These are phyloP conservation scores for Acacia melanoxylon DNA, from an alignment of 306 rosid genomes.

Conservation along the genomic window DNA sequence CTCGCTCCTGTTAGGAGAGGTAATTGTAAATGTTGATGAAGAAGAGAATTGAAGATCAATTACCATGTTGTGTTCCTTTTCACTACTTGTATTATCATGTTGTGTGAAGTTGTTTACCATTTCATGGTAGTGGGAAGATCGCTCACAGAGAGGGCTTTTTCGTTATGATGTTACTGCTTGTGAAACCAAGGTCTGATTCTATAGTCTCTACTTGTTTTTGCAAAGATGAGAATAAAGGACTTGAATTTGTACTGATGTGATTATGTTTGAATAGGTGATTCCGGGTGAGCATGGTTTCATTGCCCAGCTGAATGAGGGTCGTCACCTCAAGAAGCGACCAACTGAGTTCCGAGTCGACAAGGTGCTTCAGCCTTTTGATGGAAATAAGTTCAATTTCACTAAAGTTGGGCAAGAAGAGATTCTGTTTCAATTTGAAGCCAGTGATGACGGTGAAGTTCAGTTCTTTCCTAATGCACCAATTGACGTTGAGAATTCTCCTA, in stretches of 20 bases:
- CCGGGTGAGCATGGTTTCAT: conserved; percentile 83
- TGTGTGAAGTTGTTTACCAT: conserved; percentile 27
- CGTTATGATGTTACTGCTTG: conserved; percentile 98
- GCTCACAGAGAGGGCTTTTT: conserved; percentile 86
- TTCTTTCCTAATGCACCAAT: conserved; percentile 69
- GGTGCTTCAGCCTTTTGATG: conserved; percentile 97
- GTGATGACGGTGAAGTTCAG: conserved; percentile 63
- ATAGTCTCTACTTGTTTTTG: background rate
- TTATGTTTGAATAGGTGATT: conserved; percentile 59
- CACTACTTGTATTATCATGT: conserved; percentile 1
- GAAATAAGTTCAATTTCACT: conserved; percentile 89
- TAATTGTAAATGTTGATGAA: conserved; percentile 28
- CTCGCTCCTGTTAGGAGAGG: conserved; percentile 88
- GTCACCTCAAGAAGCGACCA: conserved; percentile 95
- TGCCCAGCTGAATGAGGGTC: conserved; percentile 98
- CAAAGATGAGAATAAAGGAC: background rate
- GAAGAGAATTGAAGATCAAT: background rate
- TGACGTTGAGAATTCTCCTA: conserved; percentile 73
- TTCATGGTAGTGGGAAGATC: conserved; percentile 85
- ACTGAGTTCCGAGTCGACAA: conserved; percentile 91
- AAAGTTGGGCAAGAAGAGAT: conserved; percentile 98
- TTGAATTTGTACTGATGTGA: conserved; percentile 11
- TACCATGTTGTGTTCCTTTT: background rate
- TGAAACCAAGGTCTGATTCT: conserved; percentile 73
- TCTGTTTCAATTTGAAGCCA: conserved; percentile 78